Conservation (phyloP, 257 asterid genomes). For the Coffea canephora region DNA sequence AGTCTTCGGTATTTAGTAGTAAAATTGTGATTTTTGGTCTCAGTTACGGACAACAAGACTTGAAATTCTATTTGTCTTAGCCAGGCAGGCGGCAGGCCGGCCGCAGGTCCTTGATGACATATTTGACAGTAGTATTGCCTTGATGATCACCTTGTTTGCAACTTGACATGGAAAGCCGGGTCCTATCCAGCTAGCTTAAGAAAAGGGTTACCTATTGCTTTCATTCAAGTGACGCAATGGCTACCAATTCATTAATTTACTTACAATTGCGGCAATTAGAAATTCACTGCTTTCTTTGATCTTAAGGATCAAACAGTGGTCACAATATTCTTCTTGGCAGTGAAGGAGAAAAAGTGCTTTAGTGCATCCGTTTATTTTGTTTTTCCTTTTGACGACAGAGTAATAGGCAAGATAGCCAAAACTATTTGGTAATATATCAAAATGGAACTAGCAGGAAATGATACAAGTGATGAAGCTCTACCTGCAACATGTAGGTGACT, state of each 20-base stretch:
- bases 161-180: background rate
- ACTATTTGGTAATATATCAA: background rate
- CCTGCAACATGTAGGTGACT: slow-evolving; percentile 94
- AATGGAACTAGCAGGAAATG: background rate
- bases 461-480: slow-evolving; percentile 17
- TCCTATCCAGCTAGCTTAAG: slow-evolving; percentile 1
- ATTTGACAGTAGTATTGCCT: background rate
- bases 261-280: background rate
- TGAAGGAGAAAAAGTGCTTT: background rate
- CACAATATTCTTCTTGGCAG: background rate
- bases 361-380: background rate
- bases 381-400: background rate
- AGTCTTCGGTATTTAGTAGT: background rate
- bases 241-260: slow-evolving; percentile 13
- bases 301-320: background rate
- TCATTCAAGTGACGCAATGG: slow-evolving; percentile 23
- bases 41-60: background rate
- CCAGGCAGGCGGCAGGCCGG: background rate
- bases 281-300: background rate
- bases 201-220: slow-evolving; percentile 21
- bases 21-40: no score
- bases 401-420: background rate
- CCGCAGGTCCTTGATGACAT: background rate
- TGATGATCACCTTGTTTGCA: background rate
- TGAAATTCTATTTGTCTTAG: no score